Evolutionary conservation across 257 asterid genomes (phyloP).

Genomic region (Solanum clarkiae): DNA sequence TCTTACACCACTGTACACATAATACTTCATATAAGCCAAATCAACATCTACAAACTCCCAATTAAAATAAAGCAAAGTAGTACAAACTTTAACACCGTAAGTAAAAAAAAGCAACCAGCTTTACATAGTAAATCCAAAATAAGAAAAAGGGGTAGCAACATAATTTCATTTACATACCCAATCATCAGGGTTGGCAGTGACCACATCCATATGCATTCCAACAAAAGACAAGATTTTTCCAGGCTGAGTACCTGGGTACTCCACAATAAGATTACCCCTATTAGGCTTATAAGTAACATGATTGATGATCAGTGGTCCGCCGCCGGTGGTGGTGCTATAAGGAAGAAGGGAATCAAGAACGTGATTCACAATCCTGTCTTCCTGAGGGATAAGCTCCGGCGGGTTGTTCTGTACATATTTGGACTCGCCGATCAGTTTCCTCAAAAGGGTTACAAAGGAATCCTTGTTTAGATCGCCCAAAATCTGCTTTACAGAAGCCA

Average conservation of each 20-base stretch:
- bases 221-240: conserved; percentile 74
- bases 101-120: background rate
- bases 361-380: conserved; percentile 79
- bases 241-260: conserved; percentile 83
- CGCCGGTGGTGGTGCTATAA: conserved; percentile 61
- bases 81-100: background rate
- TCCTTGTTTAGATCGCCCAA: conserved; percentile 71
- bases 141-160: background rate
- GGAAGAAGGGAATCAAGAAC: conserved; percentile 74
- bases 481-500: conserved; percentile 33
- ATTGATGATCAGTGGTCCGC: conserved; percentile 71
- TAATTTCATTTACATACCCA: conserved; percentile 38
- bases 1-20: background rate
- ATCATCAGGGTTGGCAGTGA: conserved; percentile 80
- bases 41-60: background rate
- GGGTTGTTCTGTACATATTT: conserved; percentile 90
- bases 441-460: conserved; percentile 47
- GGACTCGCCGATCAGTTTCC: conserved; percentile 82
- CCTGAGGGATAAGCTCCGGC: conserved; percentile 90
- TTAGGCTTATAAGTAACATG: conserved; percentile 79
- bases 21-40: background rate
- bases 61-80: background rate
- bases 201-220: conserved; percentile 99
- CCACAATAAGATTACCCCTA: conserved; percentile 95
- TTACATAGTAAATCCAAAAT: background rate